Evolutionary conservation across 176 grass and related monocot genomes (phyloP), one percentile per base, ranked within the genome.

Genomic region (Alloteropsis semialata): DNA sequence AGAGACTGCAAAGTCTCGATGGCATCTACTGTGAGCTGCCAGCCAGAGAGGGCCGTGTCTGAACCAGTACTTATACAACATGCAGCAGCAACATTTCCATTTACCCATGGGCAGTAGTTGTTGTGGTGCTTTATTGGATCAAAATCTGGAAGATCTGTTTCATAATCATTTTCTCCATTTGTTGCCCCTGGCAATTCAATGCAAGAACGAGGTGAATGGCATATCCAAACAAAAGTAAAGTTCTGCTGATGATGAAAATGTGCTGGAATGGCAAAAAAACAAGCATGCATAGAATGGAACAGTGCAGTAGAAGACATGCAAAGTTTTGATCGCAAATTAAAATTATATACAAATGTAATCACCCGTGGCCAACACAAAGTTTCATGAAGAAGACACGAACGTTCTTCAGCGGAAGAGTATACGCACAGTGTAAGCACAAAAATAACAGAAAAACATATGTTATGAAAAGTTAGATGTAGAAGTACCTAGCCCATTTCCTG

Each of bases 111-210:
- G 49, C 96, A 99, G 72, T 87, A 96, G 65, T 64, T 85, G 89
- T 93, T 96, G 82, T 99, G 96, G 84, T 99, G 96, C 49, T 86
- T 94, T 81, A 99, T 93, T 39, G 96, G 96, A 88, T 99, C 93
- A 83, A 99, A 99, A 73, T 93, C 91, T 56, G 86, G 87, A 81
- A 91, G 85, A 73, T 74, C 88, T 18, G 65, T 74, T 81, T 83
- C 91, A 83, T 83, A 96, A 66, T 91, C 89, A 72, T 99, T 94
- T 86, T 93, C 96, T 72, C 85, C 93, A 56, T 99, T 92, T 60
- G 78, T 69, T 74, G 89, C 73, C 80, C 87, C 89, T 90, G 74
- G 84, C 11, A 83, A 68, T 66, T 21, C 85, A 85, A 80, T 2
- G 16, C 27, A 63, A 53, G 36, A 63, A 53, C 27, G 13, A 11